These are phyloP conservation scores for Rhododendron mucronatum DNA, from an alignment of 148 eudicot genomes.

Conservation along the genomic window DNA sequence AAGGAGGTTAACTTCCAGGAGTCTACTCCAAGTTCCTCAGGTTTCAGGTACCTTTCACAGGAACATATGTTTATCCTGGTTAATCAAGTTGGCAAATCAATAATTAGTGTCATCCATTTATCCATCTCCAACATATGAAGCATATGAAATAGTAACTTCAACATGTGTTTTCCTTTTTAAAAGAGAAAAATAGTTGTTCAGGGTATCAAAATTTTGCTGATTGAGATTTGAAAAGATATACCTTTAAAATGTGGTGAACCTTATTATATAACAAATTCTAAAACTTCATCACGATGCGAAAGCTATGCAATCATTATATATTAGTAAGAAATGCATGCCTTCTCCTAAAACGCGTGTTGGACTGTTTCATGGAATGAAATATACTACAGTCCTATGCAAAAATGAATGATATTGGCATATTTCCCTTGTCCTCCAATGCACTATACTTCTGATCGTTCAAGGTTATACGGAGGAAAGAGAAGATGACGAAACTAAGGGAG, in stretches of 20 bases:
- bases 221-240: not conserved
- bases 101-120: not conserved
- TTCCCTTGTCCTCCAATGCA: not conserved
- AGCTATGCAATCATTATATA: not conserved
- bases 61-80: not conserved
- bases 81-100: not conserved
- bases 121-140: not conserved
- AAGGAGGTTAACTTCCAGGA: constrained; percentile 20
- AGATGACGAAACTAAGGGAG: not conserved
- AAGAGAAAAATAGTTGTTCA: not conserved
- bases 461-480: constrained; percentile 2
- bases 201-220: not conserved
- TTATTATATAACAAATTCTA: not conserved
- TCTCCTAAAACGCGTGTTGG: not conserved
- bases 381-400: not conserved
- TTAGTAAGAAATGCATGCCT: not conserved
- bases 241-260: not conserved
- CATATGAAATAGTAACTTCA: not conserved
- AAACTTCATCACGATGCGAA: not conserved
- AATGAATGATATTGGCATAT: not conserved
- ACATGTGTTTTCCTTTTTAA: not conserved
- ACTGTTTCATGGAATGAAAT: not conserved
- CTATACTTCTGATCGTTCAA: not conserved
- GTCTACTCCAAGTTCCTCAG: constrained; percentile 32
- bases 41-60: constrained; percentile 22